Conservation (phyloP, 2,329 filamentous ascomycete genomes). For the Aspergillus sergii region DNA sequence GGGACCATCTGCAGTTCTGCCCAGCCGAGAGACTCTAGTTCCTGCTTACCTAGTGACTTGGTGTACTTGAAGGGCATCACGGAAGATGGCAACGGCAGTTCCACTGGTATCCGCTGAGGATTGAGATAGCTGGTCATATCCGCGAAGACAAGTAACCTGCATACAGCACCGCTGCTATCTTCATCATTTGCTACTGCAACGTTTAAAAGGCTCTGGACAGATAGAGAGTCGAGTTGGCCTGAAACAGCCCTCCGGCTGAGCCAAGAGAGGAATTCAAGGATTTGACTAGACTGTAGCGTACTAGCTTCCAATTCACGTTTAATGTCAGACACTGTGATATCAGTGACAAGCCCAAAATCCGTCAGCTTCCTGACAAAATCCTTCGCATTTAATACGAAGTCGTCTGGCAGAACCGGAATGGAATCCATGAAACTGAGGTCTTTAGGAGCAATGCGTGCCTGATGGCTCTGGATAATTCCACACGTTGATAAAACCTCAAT, state of each 20-base stretch:
- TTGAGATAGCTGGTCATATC: slow-evolving; percentile 75
- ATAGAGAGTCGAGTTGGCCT: slow-evolving; percentile 72
- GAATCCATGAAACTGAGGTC: slow-evolving; percentile 79
- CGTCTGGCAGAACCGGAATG: slow-evolving; percentile 81
- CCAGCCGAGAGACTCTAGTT: slow-evolving; percentile 85
- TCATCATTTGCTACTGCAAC: slow-evolving; percentile 65
- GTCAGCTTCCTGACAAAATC: slow-evolving; percentile 78
- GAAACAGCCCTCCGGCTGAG: slow-evolving; percentile 69
- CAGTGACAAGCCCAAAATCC: slow-evolving; percentile 82
- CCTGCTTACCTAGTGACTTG: slow-evolving; percentile 63
- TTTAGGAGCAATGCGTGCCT: slow-evolving; percentile 75
- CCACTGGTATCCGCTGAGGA: slow-evolving; percentile 76
- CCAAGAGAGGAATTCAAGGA: slow-evolving; percentile 84
- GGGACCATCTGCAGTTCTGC: slow-evolving; percentile 78
- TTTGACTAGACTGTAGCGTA: slow-evolving; percentile 75
- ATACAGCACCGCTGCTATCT: slow-evolving; percentile 59
- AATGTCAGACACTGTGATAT: slow-evolving; percentile 85
- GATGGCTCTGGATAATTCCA: slow-evolving; percentile 80
- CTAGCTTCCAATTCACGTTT: slow-evolving; percentile 79
- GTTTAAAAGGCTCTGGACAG: slow-evolving; percentile 71
- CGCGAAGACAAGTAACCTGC: slow-evolving; percentile 75
- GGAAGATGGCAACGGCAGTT: slow-evolving; percentile 75
- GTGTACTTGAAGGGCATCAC: slow-evolving; percentile 88
- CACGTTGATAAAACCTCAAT: slow-evolving; percentile 88
- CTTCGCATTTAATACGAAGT: slow-evolving; percentile 67